phyloP scores from a whole-genome alignment of 305 asterid species.

The Ajuga reptans region DNA sequence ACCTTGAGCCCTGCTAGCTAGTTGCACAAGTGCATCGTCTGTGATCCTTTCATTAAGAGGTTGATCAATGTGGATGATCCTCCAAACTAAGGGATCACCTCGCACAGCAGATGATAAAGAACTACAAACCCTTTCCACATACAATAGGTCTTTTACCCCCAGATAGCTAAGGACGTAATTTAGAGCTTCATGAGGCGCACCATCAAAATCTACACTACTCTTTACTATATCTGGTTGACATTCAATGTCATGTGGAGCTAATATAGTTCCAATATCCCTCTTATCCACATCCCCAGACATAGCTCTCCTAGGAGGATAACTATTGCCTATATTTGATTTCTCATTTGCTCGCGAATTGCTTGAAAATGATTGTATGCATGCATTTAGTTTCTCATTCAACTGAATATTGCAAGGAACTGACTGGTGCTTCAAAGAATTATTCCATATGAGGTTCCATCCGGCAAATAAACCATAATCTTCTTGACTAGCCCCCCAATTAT shows the following conservation, averaged over 20 bases:
- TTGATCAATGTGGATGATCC: conserved; percentile 49
- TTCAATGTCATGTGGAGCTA: conserved; percentile 23
- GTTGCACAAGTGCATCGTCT: conserved; percentile 51
- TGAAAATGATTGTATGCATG: conserved; percentile 26
- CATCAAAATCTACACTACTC: conserved; percentile 29
- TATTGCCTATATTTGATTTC: conserved; percentile 12
- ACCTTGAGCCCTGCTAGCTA: conserved; percentile 61
- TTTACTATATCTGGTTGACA: conserved; percentile 25
- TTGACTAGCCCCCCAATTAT: conserved; percentile 23
- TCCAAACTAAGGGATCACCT: conserved; percentile 62
- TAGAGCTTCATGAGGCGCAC: conserved; percentile 53
- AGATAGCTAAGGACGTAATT: conserved; percentile 33
- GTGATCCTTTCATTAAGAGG: conserved; percentile 62
- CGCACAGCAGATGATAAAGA: conserved; percentile 42
- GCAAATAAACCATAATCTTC: conserved; percentile 44
- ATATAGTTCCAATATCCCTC: conserved; percentile 24
- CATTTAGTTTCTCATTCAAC: conserved; percentile 23
- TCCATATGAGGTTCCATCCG: conserved; percentile 47
- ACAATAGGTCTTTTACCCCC: conserved; percentile 66
- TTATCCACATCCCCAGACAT: conserved; percentile 9
- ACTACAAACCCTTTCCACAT: conserved; percentile 58
- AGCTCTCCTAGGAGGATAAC: background rate
- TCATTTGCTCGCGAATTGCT: conserved; percentile 22
- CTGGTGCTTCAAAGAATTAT: conserved; percentile 39
- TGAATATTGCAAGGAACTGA: conserved; percentile 29